A percentile compares a stretch with the other conserved stretches of the same genome.
phyloP scores from a whole-genome alignment of 2,329 filamentous ascomycete genomes.

The Eutypa lata region DNA sequence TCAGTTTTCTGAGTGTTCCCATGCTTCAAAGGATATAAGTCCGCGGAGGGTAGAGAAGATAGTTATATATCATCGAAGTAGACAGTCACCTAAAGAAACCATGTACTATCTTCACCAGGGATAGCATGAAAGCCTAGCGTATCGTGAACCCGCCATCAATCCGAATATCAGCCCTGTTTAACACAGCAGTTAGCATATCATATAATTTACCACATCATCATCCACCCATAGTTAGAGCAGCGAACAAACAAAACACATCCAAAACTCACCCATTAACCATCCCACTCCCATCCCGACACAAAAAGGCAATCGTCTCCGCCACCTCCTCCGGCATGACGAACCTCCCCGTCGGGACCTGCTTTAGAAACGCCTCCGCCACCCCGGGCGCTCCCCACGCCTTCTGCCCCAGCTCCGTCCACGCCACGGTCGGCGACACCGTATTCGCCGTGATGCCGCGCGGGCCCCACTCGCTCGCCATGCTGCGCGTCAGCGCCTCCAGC shows the following conservation, averaged over 20 bases:
- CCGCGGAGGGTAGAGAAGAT: too few relatives aligned
- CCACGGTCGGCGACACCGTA: conserved; percentile 41
- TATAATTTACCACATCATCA: too few relatives aligned
- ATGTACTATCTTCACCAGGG: too few relatives aligned
- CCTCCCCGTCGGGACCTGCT: conserved; percentile 34
- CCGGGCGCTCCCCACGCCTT: conserved; percentile 36
- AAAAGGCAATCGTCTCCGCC: conserved; percentile 34
- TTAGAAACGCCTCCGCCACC: conserved; percentile 33
- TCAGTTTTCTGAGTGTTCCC: too few relatives aligned
- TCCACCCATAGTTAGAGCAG: too few relatives aligned
- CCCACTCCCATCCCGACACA: conserved; percentile 28
- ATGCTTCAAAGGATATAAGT: too few relatives aligned
- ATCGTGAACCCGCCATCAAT: conserved; percentile 6
- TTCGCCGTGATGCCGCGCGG: conserved; percentile 42
- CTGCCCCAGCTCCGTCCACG: conserved; percentile 42
- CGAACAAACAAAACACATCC: too few relatives aligned
- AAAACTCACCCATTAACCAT: conserved; percentile 9
- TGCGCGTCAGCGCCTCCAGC: conserved; percentile 39
- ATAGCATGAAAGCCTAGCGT: background rate
- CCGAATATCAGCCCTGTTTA: conserved; percentile 1
- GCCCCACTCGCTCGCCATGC: conserved; percentile 46
- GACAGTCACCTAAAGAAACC: too few relatives aligned
- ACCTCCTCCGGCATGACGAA: conserved; percentile 37
- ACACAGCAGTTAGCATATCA: too few relatives aligned
- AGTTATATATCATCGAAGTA: background rate